Evolutionary conservation across 2,329 filamentous ascomycete species (phyloP), one percentile per base, ranked within the genome.

Genomic region (Trichoderma hamatum): DNA sequence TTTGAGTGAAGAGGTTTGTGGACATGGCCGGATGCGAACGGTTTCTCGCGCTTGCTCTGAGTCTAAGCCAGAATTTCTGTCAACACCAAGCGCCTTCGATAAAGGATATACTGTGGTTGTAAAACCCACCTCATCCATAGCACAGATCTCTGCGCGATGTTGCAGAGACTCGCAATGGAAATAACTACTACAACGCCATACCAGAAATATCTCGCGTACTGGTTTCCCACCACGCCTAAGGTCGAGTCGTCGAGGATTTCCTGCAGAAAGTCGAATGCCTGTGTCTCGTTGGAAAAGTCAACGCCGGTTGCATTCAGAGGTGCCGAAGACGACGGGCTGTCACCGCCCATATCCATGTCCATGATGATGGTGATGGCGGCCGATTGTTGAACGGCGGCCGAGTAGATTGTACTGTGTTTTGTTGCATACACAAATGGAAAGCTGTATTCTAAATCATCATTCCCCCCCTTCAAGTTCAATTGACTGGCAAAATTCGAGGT

Each of bases 151-250:
- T 56, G 54, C 1, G 54, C 28, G 6, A 56, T 56, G 54, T 56
- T 56, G 28, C 54, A 56, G 54, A 56, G 54, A 56, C 26, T 56
- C 19, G 54, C 54, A 56, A 56, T n/a, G 54, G 24, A 26, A 21
- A 32, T 56, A 28, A 56, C 54, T 14, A 56, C 54, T 5, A 56
- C 54, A 3, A 56, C 54, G 54, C 54, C 54, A 32, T 56, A 56
- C 54, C 54, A 56, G 54, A 56, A 56, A n/a, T 56, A 56, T 19
- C 54, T 21, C 16, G 54, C 54, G 54, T 56, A 56, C 19, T 56
- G 54, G 54, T 56, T 56, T 10, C 54, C 54, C 9, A 56, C 30
- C 3, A 6, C 26, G n/a, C 54, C 54, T 6, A 56, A 21, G 10
- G 28, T 28, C 16, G 54, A 56, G 16, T 56, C 54, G 11, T 56